A percentile compares a stretch with the other conserved stretches of the same genome.
phyloP scores from a whole-genome alignment of 1,284 basidiomycete genomes.

The Ganoderma boninense region DNA sequence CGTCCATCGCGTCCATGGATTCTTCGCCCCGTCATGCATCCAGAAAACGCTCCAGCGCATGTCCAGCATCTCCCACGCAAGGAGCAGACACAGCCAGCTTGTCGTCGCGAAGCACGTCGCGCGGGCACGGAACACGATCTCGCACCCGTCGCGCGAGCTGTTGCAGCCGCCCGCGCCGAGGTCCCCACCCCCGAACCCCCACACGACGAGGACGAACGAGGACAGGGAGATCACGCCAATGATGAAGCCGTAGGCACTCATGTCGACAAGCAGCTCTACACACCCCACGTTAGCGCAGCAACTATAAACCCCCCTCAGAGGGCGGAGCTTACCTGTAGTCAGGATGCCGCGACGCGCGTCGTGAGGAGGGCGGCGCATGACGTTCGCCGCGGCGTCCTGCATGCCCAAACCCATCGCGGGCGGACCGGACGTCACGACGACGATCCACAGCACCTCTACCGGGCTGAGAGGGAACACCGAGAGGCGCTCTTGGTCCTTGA shows the following conservation, averaged over 20 bases:
- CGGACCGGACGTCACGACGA: conserved; percentile 58
- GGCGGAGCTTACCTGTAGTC: too few species aligned
- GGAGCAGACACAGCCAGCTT: conserved; percentile 56
- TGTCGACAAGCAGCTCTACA: neutral
- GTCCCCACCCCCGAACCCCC: conserved; percentile 56
- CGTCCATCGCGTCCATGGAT: conserved; percentile 30
- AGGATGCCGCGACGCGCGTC: conserved; percentile 60
- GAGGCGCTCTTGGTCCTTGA: conserved; percentile 61
- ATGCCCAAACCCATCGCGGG: conserved; percentile 69
- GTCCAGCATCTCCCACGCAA: conserved; percentile 53
- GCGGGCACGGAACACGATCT: conserved; percentile 60
- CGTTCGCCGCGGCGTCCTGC: conserved; percentile 61
- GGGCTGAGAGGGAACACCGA: conserved; percentile 69
- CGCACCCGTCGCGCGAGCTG: conserved; percentile 43
- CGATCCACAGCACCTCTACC: conserved; percentile 70
- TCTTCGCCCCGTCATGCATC: conserved; percentile 42
- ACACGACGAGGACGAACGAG: conserved; percentile 64
- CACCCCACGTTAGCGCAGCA: too few species aligned
- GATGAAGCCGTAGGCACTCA: conserved; percentile 24
- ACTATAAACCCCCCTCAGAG: too few species aligned
- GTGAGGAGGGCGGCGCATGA: conserved; percentile 65
- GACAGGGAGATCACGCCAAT: conserved; percentile 62
- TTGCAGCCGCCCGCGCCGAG: conserved; percentile 61
- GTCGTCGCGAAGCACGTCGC: conserved; percentile 61
- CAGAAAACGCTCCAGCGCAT: conserved; percentile 43